A percentile compares a stretch with the other conserved stretches of the same genome.
Evolutionary conservation across 2,329 filamentous ascomycete genomes (phyloP).

Genomic region (Colletotrichum aenigma): DNA sequence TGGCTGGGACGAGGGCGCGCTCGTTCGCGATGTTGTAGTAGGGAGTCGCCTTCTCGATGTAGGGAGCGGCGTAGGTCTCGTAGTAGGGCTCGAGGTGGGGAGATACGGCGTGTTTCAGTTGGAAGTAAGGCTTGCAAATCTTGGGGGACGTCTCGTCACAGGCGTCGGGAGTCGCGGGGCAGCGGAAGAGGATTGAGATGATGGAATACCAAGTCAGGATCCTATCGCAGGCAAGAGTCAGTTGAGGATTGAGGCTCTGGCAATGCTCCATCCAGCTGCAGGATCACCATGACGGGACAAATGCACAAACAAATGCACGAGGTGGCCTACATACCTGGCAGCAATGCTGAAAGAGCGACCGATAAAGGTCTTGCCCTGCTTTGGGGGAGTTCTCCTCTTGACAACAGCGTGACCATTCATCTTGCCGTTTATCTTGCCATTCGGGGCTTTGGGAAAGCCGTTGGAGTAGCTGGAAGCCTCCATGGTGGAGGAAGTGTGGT

Average conservation of each 20-base stretch:
- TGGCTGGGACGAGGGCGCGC: conserved; percentile 71
- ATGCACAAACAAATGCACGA: neutral
- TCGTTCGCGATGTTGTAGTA: conserved; percentile 72
- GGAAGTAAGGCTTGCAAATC: conserved; percentile 84
- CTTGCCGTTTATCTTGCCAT: conserved; percentile 30
- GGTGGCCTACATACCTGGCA: conserved; percentile 53
- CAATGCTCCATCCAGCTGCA: neutral
- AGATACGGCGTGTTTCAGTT: conserved; percentile 63
- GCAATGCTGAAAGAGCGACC: conserved; percentile 50
- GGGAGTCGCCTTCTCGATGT: conserved; percentile 76
- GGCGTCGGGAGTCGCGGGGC: conserved; percentile 71
- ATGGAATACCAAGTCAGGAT: conserved; percentile 87
- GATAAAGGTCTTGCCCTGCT: conserved; percentile 33
- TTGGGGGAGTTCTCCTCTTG: conserved; percentile 30
- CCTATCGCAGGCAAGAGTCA: conserved; percentile 46
- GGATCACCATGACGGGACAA: neutral
- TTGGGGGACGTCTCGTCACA: conserved; percentile 73
- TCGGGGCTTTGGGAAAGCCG: conserved; percentile 25
- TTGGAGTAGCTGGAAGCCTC: conserved; percentile 43
- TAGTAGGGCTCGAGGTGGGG: conserved; percentile 89
- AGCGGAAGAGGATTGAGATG: conserved; percentile 80
- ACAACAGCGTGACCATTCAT: conserved; percentile 38
- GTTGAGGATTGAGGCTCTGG: neutral
- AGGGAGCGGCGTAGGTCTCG: conserved; percentile 80
- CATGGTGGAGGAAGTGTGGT: conserved; percentile 32